Conservation (phyloP, 805 yeast genomes). For the Clavispora fructus region DNA sequence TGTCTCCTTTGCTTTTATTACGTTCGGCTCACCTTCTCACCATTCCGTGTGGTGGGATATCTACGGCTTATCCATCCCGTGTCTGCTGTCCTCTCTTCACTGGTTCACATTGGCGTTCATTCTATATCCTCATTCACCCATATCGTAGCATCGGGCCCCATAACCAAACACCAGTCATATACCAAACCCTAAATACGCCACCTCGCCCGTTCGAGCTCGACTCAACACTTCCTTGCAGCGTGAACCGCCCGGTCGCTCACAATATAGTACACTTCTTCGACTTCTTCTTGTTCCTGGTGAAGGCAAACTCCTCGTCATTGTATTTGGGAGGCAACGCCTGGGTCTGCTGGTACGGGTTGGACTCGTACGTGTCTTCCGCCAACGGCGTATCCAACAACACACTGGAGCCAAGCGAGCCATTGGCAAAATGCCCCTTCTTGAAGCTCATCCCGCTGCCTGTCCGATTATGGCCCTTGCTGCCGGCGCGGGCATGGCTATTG, state of each 20-base stretch:
- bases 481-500: conserved; percentile 17
- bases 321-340: conserved; percentile 15
- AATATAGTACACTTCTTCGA: conserved; percentile 31
- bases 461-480: conserved; percentile 17
- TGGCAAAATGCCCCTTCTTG: conserved; percentile 33
- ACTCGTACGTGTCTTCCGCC: conserved; percentile 29
- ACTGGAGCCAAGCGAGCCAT: conserved; percentile 32
- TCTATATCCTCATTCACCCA: no score
- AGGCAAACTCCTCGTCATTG: conserved; percentile 39
- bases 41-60: no score
- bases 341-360: conserved; percentile 32
- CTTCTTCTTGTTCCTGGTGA: conserved; percentile 28
- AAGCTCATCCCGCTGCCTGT: conserved; percentile 14
- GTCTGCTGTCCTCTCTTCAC: no score
- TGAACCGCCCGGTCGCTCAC: conserved; percentile 12
- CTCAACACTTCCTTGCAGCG: no score
- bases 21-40: no score
- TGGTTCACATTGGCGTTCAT: no score
- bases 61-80: no score
- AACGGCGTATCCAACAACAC: conserved; percentile 36
- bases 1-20: no score
- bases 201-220: no score
- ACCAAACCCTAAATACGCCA: no score
- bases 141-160: no score
- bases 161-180: no score